Evolutionary conservation across 2,329 filamentous ascomycete genomes (phyloP), one percentile per base, ranked within the genome.

Genomic region (Colletotrichum noveboracense): DNA sequence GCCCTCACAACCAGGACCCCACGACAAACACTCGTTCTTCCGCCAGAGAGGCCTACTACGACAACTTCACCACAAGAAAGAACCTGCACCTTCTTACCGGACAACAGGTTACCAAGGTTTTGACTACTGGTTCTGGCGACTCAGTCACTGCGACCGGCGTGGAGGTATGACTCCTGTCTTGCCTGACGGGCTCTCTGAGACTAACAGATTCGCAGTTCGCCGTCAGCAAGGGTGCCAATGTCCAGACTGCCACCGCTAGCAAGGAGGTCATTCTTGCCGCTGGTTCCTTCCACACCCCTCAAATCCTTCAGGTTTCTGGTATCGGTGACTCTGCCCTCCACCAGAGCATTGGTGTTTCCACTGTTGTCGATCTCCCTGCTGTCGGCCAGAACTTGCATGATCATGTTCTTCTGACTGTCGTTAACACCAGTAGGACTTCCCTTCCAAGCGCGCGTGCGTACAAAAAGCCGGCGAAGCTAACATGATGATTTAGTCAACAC

Each of bases 291-390:
- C 82, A 85, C 77, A 88, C 81, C 21, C 88, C 82, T 38, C 85
- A 88, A 64, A 80, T 90, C 6, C 83, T 91, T 0, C 86, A 89
- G 77, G 81, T 88, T 3, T 89, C 88, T n/a, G 89, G 89, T 1
- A 84, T 91, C 9, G 89, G 89, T 5, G 72, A 71, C 48, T 64
- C 62, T 26, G 64, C 71, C 34, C 67, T 76, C 9, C 75, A 71
- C 58, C 55, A 64, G 14, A 69, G 60, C 66, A 72, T 76, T 43
- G 75, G 75, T 13, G 75, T 77, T 5, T 26, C 67, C 10, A 76
- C 73, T 10, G 68, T 75, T 12, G 75, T 77, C 28, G 60, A 78
- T 52, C 71, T 77, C 18, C 77, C 77, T 3, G 64, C 72, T 18
- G 77, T 78, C 6, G 77, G 77, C 24, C 72, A 77, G 60, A 78